phyloP scores from a whole-genome alignment of 2,329 filamentous ascomycete species.

The Botrytis cinerea region DNA sequence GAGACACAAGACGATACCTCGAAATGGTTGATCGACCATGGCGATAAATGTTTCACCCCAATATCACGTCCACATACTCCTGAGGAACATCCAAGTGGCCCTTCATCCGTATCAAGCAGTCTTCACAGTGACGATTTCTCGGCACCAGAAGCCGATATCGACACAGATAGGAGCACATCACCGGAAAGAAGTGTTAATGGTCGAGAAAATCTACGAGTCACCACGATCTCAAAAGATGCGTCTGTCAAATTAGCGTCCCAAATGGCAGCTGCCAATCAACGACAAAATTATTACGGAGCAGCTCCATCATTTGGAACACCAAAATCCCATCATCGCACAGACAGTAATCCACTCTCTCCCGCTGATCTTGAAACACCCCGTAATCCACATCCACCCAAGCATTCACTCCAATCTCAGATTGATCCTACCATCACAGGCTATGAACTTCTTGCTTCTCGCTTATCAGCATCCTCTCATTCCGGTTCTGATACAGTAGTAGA shows the following conservation, averaged over 20 bases:
- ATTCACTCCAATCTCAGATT: slow-evolving; percentile 45
- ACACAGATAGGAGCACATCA: slow-evolving; percentile 50
- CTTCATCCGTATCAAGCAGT: slow-evolving; percentile 41
- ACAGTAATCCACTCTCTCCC: slow-evolving; percentile 30
- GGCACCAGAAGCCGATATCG: slow-evolving; percentile 42
- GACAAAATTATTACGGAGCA: slow-evolving; percentile 35
- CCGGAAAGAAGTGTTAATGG: slow-evolving; percentile 47
- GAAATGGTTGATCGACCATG: slow-evolving; percentile 28
- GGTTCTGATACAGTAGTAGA: slow-evolving; percentile 31
- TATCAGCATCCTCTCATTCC: slow-evolving; percentile 44
- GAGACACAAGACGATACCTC: slow-evolving; percentile 25
- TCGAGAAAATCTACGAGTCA: slow-evolving; percentile 25
- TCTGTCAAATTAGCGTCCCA: slow-evolving; percentile 39
- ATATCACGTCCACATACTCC: slow-evolving; percentile 29
- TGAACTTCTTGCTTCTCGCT: slow-evolving; percentile 59
- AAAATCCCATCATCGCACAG: slow-evolving; percentile 47
- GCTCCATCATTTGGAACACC: slow-evolving; percentile 37
- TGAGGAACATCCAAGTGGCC: slow-evolving; percentile 38
- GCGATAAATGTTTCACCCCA: background rate
- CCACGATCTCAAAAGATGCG: slow-evolving; percentile 30
- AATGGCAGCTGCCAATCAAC: slow-evolving; percentile 39
- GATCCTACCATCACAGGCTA: slow-evolving; percentile 57
- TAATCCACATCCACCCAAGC: slow-evolving; percentile 32
- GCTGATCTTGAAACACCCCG: slow-evolving; percentile 40
- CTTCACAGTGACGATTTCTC: slow-evolving; percentile 43